Conservation (phyloP, 2,329 filamentous ascomycete species). For the Cercospora sp. region DNA sequence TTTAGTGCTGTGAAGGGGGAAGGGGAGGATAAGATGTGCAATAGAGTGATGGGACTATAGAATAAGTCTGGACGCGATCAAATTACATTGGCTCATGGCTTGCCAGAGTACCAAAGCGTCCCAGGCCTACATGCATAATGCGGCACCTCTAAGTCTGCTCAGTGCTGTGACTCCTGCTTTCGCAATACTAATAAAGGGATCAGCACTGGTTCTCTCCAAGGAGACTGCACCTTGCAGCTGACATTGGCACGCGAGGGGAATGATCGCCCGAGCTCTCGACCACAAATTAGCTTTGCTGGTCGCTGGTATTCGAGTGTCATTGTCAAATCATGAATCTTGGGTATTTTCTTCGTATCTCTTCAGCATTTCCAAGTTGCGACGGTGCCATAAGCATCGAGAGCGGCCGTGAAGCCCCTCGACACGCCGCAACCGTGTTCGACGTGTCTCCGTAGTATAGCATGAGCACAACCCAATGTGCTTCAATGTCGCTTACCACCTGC, state of each 20-base stretch:
- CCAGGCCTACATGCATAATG: not conserved
- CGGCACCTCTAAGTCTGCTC: not conserved
- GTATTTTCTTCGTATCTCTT: not conserved
- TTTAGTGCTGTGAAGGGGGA: not conserved
- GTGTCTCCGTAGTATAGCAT: not conserved
- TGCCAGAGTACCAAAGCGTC: not conserved
- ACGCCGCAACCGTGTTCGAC: not conserved
- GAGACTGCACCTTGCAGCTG: not conserved
- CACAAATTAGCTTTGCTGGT: not conserved
- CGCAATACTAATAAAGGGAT: not conserved
- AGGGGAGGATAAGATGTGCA: not conserved
- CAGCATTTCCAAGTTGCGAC: not conserved
- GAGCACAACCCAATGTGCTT: not conserved
- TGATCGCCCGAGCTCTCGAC: not conserved
- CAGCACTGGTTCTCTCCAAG: not conserved
- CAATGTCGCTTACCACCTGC: constrained; percentile 18
- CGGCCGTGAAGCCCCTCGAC: not conserved
- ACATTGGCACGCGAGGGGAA: not conserved
- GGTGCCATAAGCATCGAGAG: not conserved
- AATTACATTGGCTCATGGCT: not conserved
- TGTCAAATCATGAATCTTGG: not conserved
- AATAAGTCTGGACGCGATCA: not conserved
- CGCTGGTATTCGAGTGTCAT: not conserved
- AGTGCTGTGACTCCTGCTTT: not conserved
- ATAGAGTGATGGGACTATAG: too few relatives aligned